These are phyloP conservation scores for Macadamia tetraphylla DNA, from an alignment of 164 flowering plant species.

Conservation along the genomic window DNA sequence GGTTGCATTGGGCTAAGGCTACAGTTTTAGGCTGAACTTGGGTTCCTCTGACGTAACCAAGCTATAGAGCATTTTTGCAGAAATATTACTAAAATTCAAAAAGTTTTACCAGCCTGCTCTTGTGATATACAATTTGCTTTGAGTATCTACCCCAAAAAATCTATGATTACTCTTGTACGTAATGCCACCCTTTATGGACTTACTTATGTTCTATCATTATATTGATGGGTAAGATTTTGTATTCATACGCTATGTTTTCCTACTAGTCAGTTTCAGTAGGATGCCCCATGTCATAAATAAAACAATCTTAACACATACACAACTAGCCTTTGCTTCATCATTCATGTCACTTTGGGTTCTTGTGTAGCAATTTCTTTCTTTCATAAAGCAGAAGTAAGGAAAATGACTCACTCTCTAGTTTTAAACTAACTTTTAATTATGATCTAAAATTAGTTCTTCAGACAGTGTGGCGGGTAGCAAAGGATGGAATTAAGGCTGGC, in stretches of 20 bases:
- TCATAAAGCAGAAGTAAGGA: background rate
- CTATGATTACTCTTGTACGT: background rate
- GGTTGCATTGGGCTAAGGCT: too few species aligned
- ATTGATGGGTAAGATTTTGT: background rate
- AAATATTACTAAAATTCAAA: background rate
- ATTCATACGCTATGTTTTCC: background rate
- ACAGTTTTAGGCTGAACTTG: too few species aligned
- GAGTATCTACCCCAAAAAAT: background rate
- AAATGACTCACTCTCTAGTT: background rate
- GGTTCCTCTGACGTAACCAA: too few species aligned
- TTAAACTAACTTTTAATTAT: conserved; percentile 8
- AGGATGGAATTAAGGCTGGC: conserved; percentile 90
- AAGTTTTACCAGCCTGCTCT: background rate
- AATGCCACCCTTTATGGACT: too few species aligned
- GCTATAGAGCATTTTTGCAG: too few species aligned
- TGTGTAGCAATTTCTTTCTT: background rate
- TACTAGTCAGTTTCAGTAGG: background rate
- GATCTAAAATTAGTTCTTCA: conserved; percentile 43
- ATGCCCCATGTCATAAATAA: background rate
- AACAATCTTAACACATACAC: too few species aligned
- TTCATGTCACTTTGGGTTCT: background rate
- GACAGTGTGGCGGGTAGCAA: conserved; percentile 70
- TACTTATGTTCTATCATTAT: too few species aligned
- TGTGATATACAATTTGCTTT: background rate
- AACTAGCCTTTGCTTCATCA: background rate